phyloP scores from a whole-genome alignment of 306 rosid species.

The Mimosa pudica region DNA sequence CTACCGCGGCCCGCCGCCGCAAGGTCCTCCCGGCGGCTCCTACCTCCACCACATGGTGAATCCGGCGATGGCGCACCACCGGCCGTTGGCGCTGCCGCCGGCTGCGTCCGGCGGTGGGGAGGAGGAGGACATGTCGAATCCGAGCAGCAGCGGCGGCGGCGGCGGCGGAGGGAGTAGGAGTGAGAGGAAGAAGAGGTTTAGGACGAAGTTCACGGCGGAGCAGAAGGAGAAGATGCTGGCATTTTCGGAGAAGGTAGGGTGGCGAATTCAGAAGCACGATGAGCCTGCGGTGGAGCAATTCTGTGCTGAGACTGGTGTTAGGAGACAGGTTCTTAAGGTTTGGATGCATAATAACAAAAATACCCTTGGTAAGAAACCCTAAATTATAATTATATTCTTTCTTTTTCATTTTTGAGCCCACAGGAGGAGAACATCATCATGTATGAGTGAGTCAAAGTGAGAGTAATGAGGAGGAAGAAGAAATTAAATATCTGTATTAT shows the following conservation, averaged over 20 bases:
- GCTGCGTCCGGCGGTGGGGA: conserved; percentile 60
- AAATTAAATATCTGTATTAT: not conserved
- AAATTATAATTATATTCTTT: conserved; percentile 11
- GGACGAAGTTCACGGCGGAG: conserved; percentile 78
- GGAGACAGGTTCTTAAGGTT: conserved; percentile 75
- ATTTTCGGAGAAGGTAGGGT: conserved; percentile 75
- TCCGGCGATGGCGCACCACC: conserved; percentile 44
- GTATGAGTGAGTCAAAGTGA: not conserved
- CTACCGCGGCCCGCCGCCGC: conserved; percentile 37
- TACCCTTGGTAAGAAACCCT: conserved; percentile 93
- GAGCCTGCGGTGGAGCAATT: conserved; percentile 77
- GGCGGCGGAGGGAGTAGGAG: conserved; percentile 55
- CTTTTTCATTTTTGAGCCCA: not conserved
- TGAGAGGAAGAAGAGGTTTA: conserved; percentile 56
- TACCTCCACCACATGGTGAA: conserved; percentile 55
- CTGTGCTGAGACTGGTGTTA: conserved; percentile 61
- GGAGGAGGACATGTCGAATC: conserved; percentile 77
- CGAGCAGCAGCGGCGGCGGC: conserved; percentile 76
- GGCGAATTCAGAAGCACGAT: conserved; percentile 92
- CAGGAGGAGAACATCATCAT: not conserved
- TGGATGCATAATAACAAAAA: conserved; percentile 99
- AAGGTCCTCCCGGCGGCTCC: conserved; percentile 30
- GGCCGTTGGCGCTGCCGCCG: conserved; percentile 56
- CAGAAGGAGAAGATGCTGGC: conserved; percentile 86
- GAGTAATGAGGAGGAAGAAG: not conserved